A percentile compares a stretch with the other conserved stretches of the same genome.
phyloP scores from a whole-genome alignment of 768 basidiomycete genomes.

The Boletus insuetus region DNA sequence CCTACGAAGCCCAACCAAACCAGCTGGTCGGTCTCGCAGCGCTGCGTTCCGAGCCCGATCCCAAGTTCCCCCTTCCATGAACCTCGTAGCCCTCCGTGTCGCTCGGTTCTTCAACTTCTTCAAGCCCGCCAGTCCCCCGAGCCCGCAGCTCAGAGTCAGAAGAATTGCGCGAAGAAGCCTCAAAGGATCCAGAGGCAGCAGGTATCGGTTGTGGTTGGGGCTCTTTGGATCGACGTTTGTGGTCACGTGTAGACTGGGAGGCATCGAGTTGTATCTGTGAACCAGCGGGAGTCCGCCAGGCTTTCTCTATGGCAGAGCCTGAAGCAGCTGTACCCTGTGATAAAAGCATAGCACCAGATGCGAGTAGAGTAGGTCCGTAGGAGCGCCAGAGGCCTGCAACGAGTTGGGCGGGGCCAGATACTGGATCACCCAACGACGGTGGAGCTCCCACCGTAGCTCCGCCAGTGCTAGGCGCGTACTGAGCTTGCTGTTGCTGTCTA shows the following conservation, averaged over 20 bases:
- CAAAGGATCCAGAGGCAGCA: constrained; percentile 31
- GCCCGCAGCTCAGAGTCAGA: constrained; percentile 46
- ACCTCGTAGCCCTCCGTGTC: constrained; percentile 66
- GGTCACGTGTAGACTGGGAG: constrained; percentile 38
- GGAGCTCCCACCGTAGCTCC: constrained; percentile 33
- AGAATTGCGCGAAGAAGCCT: constrained; percentile 35
- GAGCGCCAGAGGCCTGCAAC: constrained; percentile 70
- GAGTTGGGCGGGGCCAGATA: constrained; percentile 64
- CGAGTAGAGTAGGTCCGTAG: constrained; percentile 72
- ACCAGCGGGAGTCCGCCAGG: constrained; percentile 28
- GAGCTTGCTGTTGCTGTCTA: constrained; percentile 38
- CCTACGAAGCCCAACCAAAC: constrained; percentile 34
- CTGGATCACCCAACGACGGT: constrained; percentile 50
- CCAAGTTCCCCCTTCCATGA: constrained; percentile 11
- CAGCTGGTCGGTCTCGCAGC: constrained; percentile 32
- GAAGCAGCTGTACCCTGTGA: constrained; percentile 48
- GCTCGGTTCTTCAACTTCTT: constrained; percentile 69
- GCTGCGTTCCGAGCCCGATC: constrained; percentile 13
- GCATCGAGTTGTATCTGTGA: constrained; percentile 30
- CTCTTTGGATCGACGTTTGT: constrained; percentile 53
- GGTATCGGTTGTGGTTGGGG: constrained; percentile 28
- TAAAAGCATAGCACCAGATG: constrained; percentile 62
- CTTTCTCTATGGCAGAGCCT: constrained; percentile 25
- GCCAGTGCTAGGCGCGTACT: constrained; percentile 18
- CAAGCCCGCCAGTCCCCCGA: constrained; percentile 50